Conservation (phyloP, 2,329 filamentous ascomycete genomes). For the Lasiodiplodia hormozganensis region DNA sequence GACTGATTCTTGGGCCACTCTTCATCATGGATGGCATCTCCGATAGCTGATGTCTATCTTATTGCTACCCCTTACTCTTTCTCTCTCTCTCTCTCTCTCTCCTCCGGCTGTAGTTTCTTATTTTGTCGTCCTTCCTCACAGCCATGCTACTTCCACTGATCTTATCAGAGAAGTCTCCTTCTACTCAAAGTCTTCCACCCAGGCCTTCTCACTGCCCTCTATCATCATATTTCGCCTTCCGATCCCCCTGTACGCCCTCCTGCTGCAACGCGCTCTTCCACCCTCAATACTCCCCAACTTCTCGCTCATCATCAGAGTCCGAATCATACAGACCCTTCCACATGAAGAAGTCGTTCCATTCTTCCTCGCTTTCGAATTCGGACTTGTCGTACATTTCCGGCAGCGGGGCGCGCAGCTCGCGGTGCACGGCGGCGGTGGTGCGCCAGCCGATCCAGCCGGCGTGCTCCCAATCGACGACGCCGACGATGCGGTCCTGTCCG, state of each 20-base stretch:
- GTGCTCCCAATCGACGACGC: constrained; percentile 33
- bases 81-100: too few relatives aligned
- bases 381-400: constrained; percentile 2
- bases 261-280: not conserved
- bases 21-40: too few relatives aligned
- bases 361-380: constrained; percentile 6
- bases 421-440: constrained; percentile 29
- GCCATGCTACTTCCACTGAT: too few relatives aligned
- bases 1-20: too few relatives aligned
- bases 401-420: constrained; percentile 25
- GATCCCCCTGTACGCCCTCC: not conserved
- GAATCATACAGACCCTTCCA: constrained; percentile 23
- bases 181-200: too few relatives aligned
- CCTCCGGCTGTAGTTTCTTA: too few relatives aligned
- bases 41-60: too few relatives aligned
- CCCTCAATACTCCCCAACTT: not conserved
- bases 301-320: not conserved
- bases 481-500: constrained; percentile 26
- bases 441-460: constrained; percentile 33
- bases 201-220: not conserved
- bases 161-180: too few relatives aligned
- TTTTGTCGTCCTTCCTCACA: too few relatives aligned
- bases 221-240: not conserved
- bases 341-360: not conserved
- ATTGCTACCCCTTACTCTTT: too few relatives aligned